Conservation (phyloP, 1,284 basidiomycete genomes). For the Boletellus deceptivus region DNA sequence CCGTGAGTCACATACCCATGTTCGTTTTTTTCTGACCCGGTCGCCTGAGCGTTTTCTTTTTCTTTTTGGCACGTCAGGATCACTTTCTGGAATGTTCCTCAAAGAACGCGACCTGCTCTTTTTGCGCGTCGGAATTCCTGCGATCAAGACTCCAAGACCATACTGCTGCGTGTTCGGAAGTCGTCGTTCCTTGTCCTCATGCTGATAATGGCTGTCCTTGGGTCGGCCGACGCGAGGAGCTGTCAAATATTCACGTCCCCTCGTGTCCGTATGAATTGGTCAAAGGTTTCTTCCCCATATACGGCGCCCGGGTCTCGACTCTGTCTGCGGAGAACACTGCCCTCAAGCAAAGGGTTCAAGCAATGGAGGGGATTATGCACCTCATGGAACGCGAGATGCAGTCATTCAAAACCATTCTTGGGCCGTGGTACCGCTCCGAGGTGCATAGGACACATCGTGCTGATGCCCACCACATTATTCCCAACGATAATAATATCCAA, state of each 20-base stretch:
- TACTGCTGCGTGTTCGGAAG: constrained; percentile 37
- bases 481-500: constrained; percentile 12
- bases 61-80: constrained; percentile 24
- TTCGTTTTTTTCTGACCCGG: neutral
- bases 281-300: constrained; percentile 54
- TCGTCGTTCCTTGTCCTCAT: constrained; percentile 49
- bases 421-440: constrained; percentile 59
- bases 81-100: constrained; percentile 41
- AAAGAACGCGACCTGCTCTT: constrained; percentile 37
- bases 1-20: constrained; percentile 31
- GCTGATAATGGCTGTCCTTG: constrained; percentile 54
- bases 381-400: constrained; percentile 52
- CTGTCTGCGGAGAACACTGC: constrained; percentile 61
- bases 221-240: constrained; percentile 43
- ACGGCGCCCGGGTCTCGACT: constrained; percentile 42
- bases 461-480: constrained; percentile 10
- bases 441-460: constrained; percentile 13
- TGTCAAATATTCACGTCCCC: constrained; percentile 43
- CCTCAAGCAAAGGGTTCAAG: constrained; percentile 51
- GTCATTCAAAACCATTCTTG: constrained; percentile 49
- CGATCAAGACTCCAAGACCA: constrained; percentile 39
- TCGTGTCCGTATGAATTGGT: constrained; percentile 63
- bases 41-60: constrained; percentile 1
- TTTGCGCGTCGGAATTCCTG: constrained; percentile 38
- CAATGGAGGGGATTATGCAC: constrained; percentile 51